Conservation (phyloP, 2,329 filamentous ascomycete species). For the Botrytis deweyae region DNA sequence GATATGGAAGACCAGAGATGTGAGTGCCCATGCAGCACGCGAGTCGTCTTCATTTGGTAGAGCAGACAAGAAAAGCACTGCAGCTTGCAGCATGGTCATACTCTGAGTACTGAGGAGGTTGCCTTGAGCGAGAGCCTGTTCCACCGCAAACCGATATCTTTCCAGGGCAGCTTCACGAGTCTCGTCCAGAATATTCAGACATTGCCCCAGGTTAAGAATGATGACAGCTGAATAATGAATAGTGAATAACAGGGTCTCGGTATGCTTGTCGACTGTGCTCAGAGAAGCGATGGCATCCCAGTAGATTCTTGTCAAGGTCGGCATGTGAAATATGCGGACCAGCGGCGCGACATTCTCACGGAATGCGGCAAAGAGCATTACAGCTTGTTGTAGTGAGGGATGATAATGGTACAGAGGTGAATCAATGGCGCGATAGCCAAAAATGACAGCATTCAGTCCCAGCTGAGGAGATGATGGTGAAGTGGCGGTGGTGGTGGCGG, state of each 20-base stretch:
- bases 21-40: conserved; percentile 49
- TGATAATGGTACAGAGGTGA: conserved; percentile 9
- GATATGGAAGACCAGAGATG: conserved; percentile 50
- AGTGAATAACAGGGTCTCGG: conserved; percentile 68
- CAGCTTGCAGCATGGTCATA: conserved; percentile 56
- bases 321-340: conserved; percentile 7
- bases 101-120: conserved; percentile 60
- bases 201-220: conserved; percentile 57
- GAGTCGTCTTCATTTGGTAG: conserved; percentile 37
- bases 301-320: neutral
- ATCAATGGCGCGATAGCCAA: conserved; percentile 4
- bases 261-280: conserved; percentile 26
- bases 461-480: conserved; percentile 6
- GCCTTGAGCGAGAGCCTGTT: conserved; percentile 61
- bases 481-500: conserved; percentile 5
- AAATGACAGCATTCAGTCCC: conserved; percentile 9
- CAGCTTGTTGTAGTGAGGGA: conserved; percentile 9
- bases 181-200: conserved; percentile 47
- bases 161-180: conserved; percentile 9
- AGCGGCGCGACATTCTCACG: conserved; percentile 5
- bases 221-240: conserved; percentile 60
- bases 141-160: conserved; percentile 8
- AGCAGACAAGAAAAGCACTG: conserved; percentile 63
- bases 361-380: conserved; percentile 5
- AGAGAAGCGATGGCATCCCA: conserved; percentile 1